Percentiles rank a stretch among this genome's conserved stretches.
phyloP scores from a whole-genome alignment of 2,329 filamentous ascomycete species.

The Alternaria sp. region DNA sequence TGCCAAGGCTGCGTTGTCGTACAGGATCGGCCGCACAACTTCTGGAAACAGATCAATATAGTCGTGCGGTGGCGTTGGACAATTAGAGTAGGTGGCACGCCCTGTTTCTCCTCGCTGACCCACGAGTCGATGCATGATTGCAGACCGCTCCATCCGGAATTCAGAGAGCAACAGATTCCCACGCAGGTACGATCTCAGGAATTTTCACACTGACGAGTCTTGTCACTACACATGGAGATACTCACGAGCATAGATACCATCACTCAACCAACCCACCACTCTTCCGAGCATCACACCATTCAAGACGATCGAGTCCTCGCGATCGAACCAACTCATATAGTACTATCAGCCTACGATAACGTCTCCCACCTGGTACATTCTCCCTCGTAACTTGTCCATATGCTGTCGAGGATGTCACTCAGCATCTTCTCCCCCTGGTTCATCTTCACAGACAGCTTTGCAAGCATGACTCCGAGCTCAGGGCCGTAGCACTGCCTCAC shows the following conservation, averaged over 20 bases:
- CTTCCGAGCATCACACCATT: neutral
- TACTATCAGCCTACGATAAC: neutral
- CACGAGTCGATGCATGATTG: neutral
- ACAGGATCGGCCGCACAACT: neutral
- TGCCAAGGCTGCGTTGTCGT: neutral
- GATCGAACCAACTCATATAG: neutral
- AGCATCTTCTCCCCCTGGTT: neutral
- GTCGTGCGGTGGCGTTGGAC: neutral
- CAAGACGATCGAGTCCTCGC: neutral
- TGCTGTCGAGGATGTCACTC: neutral
- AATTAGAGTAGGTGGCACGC: neutral
- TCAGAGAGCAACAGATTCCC: neutral
- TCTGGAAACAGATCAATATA: neutral
- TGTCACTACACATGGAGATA: accelerated
- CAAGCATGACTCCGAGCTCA: neutral
- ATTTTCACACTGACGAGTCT: neutral
- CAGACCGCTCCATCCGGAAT: neutral
- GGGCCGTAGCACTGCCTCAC: neutral
- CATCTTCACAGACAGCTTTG: neutral
- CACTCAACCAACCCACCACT: neutral
- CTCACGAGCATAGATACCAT: neutral
- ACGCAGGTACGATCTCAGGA: neutral
- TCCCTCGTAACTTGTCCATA: neutral
- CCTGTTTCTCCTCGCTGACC: neutral
- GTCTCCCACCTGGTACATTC: neutral